phyloP scores from a whole-genome alignment of 257 asterid genomes.

The Solanum chaucha region DNA sequence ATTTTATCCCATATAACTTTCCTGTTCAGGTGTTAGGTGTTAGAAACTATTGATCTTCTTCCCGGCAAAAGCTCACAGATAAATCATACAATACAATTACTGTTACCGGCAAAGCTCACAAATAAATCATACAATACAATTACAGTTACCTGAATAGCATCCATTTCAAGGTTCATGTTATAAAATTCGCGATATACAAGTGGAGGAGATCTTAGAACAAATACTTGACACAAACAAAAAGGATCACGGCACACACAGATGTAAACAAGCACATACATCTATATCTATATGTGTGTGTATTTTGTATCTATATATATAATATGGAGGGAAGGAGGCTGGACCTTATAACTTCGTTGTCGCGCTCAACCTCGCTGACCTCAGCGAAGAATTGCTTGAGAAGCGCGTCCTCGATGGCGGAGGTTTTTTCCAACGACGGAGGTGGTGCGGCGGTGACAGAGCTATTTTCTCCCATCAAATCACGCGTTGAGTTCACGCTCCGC shows the following conservation, averaged over 20 bases:
- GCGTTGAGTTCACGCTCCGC: background rate
- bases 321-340: background rate
- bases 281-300: background rate
- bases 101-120: background rate
- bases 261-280: background rate
- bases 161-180: background rate
- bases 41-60: background rate
- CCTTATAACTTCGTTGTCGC: constrained; percentile 93
- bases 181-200: background rate
- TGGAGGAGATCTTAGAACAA: background rate
- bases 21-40: background rate
- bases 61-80: background rate
- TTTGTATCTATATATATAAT: background rate
- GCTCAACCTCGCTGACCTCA: constrained; percentile 97
- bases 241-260: background rate
- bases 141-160: background rate
- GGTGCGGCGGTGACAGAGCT: constrained; percentile 24
- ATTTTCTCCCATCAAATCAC: constrained; percentile 53
- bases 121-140: background rate
- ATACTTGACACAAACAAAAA: background rate
- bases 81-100: background rate
- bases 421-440: background rate
- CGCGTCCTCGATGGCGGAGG: constrained; percentile 49
- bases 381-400: constrained; percentile 82
- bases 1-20: background rate